Evolutionary conservation across 1,284 basidiomycete genomes (phyloP), one percentile per base, ranked within the genome.

Genomic region (Peniophora sp.): DNA sequence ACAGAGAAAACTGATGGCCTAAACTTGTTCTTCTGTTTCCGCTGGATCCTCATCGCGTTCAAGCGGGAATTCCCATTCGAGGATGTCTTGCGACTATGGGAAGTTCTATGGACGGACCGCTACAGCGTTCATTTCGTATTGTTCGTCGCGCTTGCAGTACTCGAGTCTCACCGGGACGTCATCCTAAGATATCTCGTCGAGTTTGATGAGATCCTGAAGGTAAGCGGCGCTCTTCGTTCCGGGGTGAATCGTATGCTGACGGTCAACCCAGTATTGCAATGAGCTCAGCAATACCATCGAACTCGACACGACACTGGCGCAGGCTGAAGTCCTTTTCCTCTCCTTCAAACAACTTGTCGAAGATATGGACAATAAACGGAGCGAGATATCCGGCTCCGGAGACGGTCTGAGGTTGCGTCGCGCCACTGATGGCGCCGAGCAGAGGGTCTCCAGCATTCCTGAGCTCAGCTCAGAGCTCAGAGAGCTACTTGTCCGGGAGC

Each of bases 1-100:
- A 52, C 69, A 87, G 94, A 98, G 65, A 88, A 88, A 68, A 86
- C 85, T 0, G 94, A 95, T 54, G 87, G 83, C 1, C 74, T 99
- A 53, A 97, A 99, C 66, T 69, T 99, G 27, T 99, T 99, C 75
- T 98, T 98, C 76, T 97, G 93, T 67, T 99, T 97, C 79, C 82
- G 95, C 49, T 93, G 90, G 90, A 79, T 93, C 17, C 73, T 92
- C 47, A 95, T 96, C 55, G 72, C 85, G 1, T 97, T 97, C 79
- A 97, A 97, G 69, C 86, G 96, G 54, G 96, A 99, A 66, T 97
- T 99, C 66, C 70, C 83, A 2, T 95, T 98, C 66, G 79, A 88
- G 34, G 88, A 96, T 49, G 88, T 98, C 23, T 72, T 95, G 32
- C 77, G 81, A 18, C 70, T 99, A 8, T 99, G 97, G 97, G 97